Base-by-base conservation (phyloP, 768 basidiomycete species). In the Boletus edulis region DNA sequence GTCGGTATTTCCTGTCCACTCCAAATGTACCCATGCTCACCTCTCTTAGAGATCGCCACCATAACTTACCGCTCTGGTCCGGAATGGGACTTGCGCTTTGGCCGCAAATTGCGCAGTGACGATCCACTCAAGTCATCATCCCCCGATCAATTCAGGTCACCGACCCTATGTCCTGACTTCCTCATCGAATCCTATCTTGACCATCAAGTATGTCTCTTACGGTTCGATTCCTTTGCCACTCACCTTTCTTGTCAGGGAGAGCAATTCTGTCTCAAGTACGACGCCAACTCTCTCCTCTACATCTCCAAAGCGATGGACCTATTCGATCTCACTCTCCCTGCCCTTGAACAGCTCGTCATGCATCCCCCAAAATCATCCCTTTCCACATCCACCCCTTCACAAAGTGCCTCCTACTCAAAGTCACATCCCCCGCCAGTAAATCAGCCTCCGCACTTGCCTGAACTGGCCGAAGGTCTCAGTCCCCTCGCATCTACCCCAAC, bases 221-320 rank as follows among this genome's bases (percentile, higher is more conserved):
- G 15, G 38, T n/a, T 18, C 38, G 17, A 39, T 31, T 15, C 27
- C 22, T 29, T 22, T 22, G 15, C 5, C 18, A 49, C 61, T 58
- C 5, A 56, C 64, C 55, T 45, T 42, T 31, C 18, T 24, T 38
- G 34, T 17, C 79, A 93, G 85, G 95, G 94, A 49, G 94, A 97
- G 73, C 84, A 93, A 64, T 99, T 98, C 74, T 98, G 97, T 71
- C 78, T 99, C 54, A 98, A 97, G 69, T 99, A 98, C 71, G 97
- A 99, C 69, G 96, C 97, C 55, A 99, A 98, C 75, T 98, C 95
- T 2, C 86, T 98, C 72, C 94, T 98, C 61, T 99, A 98, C 77
- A 85, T 99, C 57, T 96, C 93, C 6, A 99, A 98, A 73, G 97
- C 97, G 32, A 99, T 99, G 97, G 97, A 98, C 71, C 80, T 98